These are phyloP conservation scores for Termitomyces sp. DNA, from an alignment of 1,284 basidiomycete species.

Conservation along the genomic window DNA sequence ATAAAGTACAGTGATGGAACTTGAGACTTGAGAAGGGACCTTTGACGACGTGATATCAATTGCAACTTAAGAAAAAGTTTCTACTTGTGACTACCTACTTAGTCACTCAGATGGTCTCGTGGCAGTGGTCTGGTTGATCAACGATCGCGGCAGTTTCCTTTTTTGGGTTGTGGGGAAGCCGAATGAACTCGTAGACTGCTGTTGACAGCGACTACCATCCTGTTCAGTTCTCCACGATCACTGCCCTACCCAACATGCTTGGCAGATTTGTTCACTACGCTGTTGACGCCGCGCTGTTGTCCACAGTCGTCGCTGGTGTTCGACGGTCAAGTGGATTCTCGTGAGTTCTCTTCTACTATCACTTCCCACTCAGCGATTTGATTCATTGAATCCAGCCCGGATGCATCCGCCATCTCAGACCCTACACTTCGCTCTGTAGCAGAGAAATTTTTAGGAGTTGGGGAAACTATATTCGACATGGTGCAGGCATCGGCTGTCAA, in stretches of 20 bases:
- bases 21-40: too few relatives aligned
- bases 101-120: too few relatives aligned
- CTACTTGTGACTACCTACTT: too few relatives aligned
- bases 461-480: slow-evolving; percentile 86
- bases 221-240: neutral
- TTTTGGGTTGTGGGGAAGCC: slow-evolving; percentile 4
- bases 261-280: slow-evolving; percentile 83
- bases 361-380: neutral
- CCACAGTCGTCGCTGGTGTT: slow-evolving; percentile 88
- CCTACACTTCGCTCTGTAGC: slow-evolving; percentile 70
- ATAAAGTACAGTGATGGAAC: too few relatives aligned
- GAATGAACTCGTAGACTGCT: slow-evolving; percentile 1
- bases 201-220: neutral
- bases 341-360: slow-evolving; percentile 48
- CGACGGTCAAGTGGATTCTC: slow-evolving; percentile 85
- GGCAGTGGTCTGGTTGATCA: too few relatives aligned
- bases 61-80: too few relatives aligned
- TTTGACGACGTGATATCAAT: too few relatives aligned
- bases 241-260: slow-evolving; percentile 31
- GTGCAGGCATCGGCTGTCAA: slow-evolving; percentile 77
- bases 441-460: slow-evolving; percentile 80
- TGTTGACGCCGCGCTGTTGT: slow-evolving; percentile 81
- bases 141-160: neutral
- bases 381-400: slow-evolving; percentile 44
- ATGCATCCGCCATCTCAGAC: slow-evolving; percentile 68